These are phyloP conservation scores for Globisporangium perplexum DNA, from an alignment of 352 stramenopile species.

Conservation along the genomic window DNA sequence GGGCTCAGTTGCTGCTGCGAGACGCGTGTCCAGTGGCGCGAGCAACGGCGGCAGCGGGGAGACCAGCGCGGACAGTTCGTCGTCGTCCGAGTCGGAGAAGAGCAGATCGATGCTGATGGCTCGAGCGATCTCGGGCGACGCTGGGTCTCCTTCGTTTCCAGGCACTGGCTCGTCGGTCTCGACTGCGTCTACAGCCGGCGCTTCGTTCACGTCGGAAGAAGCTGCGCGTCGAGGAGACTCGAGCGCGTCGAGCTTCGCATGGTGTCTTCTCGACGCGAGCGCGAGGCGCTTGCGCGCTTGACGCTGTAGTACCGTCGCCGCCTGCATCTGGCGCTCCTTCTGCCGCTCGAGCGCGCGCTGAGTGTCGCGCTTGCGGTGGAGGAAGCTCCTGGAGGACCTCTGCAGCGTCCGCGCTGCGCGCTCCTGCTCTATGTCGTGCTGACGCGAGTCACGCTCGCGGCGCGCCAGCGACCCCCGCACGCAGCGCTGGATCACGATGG, in stretches of 20 bases:
- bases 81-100: slow-evolving; percentile 34
- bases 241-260: neutral
- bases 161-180: neutral
- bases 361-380: slow-evolving; percentile 17
- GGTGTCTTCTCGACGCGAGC: slow-evolving; percentile 8
- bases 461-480: slow-evolving; percentile 32
- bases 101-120: slow-evolving; percentile 48
- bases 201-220: neutral
- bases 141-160: neutral
- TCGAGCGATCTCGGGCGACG: neutral
- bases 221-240: neutral
- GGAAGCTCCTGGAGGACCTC: slow-evolving; percentile 24
- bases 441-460: neutral
- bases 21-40: neutral
- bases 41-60: neutral
- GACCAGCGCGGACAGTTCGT: neutral
- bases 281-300: slow-evolving; percentile 24
- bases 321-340: slow-evolving; percentile 26
- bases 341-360: slow-evolving; percentile 11
- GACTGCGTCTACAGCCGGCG: neutral
- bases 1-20: neutral
- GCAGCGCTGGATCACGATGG: slow-evolving; percentile 32
- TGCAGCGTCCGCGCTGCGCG: slow-evolving; percentile 29
- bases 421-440: slow-evolving; percentile 15
- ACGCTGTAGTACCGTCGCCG: slow-evolving; percentile 40